These are phyloP conservation scores for Acanthamoeba castellanii DNA, from an alignment of 208 protist genomes.

Conservation along the genomic window DNA sequence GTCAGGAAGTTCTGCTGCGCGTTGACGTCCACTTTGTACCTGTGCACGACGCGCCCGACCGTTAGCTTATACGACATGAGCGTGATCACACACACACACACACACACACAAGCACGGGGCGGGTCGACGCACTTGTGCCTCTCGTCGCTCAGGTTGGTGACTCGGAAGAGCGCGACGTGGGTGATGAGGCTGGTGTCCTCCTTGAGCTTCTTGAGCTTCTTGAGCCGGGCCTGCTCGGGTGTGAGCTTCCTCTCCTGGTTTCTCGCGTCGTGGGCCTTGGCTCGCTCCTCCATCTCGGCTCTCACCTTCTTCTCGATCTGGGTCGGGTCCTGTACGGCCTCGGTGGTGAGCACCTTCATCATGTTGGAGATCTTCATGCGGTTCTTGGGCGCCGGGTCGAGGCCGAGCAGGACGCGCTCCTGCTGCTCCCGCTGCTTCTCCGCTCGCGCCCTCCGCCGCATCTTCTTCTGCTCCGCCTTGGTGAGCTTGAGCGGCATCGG, in stretches of 20 bases:
- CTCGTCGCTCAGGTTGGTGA: constrained; percentile 60
- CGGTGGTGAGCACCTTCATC: constrained; percentile 82
- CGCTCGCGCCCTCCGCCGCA: constrained; percentile 61
- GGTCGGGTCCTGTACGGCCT: constrained; percentile 86
- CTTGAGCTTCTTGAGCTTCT: constrained; percentile 75
- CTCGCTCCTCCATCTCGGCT: constrained; percentile 71
- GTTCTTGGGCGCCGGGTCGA: constrained; percentile 70
- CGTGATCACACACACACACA: constrained; percentile 48
- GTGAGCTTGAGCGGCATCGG: constrained; percentile 78
- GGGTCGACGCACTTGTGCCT: constrained; percentile 54
- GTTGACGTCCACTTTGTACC: constrained; percentile 84
- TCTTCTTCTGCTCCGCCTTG: constrained; percentile 79
- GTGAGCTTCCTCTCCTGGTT: constrained; percentile 84
- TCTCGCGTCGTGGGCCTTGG: constrained; percentile 32
- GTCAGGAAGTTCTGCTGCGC: constrained; percentile 78
- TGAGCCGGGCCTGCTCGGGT: constrained; percentile 80
- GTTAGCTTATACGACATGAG: neutral
- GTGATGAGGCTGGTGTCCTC: constrained; percentile 50
- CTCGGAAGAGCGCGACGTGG: constrained; percentile 54
- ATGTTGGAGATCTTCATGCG: constrained; percentile 87
- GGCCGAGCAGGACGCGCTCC: constrained; percentile 76
- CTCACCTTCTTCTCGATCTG: constrained; percentile 75
- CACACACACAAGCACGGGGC: neutral
- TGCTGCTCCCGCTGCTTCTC: constrained; percentile 72
- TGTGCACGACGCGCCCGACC: neutral